Percentiles rank a stretch among this genome's conserved stretches.
Conservation (phyloP, 2,329 filamentous ascomycete genomes). For the Cyphellophora attinorum region DNA sequence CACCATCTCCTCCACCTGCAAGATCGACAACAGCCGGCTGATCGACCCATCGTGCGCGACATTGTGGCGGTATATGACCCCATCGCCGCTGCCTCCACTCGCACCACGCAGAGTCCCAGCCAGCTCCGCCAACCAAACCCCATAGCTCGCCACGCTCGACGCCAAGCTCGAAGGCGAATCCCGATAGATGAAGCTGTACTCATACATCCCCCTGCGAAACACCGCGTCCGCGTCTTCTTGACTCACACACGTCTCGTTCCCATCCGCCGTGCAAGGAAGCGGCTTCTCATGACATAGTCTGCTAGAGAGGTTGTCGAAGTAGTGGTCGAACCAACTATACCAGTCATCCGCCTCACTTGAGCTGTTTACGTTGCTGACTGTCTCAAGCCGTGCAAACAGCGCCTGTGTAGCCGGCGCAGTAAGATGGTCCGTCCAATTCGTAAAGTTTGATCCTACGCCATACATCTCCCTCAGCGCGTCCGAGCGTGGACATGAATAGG, state of each 20-base stretch:
- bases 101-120: constrained; percentile 53
- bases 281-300: constrained; percentile 67
- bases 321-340: constrained; percentile 62
- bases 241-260: constrained; percentile 49
- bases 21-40: constrained; percentile 55
- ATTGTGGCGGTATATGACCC: constrained; percentile 59
- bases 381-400: constrained; percentile 54
- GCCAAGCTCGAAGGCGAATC: constrained; percentile 53
- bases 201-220: constrained; percentile 69
- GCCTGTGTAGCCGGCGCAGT: constrained; percentile 33
- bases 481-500: constrained; percentile 55
- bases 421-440: constrained; percentile 57
- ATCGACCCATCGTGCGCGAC: constrained; percentile 72
- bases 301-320: constrained; percentile 75
- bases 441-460: constrained; percentile 35
- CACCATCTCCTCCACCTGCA: constrained; percentile 68
- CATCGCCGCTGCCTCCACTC: constrained; percentile 27
- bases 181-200: constrained; percentile 71
- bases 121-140: constrained; percentile 67
- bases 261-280: constrained; percentile 55
- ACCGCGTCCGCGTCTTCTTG: constrained; percentile 56
- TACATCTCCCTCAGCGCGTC: constrained; percentile 33
- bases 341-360: constrained; percentile 45
- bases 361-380: constrained; percentile 54
- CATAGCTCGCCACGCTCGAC: constrained; percentile 53